Percentiles rank a stretch among this genome's conserved stretches.
Evolutionary conservation across 345 rosid genomes (phyloP).

Genomic region (Eucalyptus fibrosa): DNA sequence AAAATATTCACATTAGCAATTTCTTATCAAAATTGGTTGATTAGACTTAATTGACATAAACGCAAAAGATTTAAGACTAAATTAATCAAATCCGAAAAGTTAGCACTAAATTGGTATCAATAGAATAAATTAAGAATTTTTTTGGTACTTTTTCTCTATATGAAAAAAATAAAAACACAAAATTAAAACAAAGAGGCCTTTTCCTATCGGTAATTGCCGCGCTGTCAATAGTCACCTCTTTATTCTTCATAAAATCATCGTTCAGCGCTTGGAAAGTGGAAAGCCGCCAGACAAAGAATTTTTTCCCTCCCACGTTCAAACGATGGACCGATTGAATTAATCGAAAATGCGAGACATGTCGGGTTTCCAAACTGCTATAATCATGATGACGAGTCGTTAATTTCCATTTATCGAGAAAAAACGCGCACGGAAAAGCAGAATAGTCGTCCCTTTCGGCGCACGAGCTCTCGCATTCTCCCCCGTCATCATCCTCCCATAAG

Average conservation of each 20-base stretch:
- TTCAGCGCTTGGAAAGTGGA: too few relatives aligned
- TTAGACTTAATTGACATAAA: not conserved
- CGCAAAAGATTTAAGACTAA: fast-evolving
- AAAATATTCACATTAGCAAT: too few relatives aligned
- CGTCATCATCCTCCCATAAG: not conserved
- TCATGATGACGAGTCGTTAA: not conserved
- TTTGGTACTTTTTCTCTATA: not conserved
- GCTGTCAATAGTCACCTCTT: not conserved
- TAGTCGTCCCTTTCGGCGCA: not conserved
- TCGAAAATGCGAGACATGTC: not conserved
- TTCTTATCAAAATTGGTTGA: too few relatives aligned
- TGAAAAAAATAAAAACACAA: not conserved
- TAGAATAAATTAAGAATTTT: too few relatives aligned
- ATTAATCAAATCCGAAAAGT: fast-evolving
- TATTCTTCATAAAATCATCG: not conserved
- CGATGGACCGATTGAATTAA: not conserved
- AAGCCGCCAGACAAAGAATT: not conserved
- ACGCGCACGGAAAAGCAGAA: not conserved
- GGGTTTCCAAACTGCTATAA: not conserved
- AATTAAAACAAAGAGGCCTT: not conserved
- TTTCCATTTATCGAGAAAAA: not conserved
- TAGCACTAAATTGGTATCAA: too few relatives aligned
- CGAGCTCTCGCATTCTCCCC: not conserved
- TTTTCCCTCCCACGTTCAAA: not conserved
- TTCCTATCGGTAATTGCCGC: not conserved